Evolutionary conservation across 306 rosid species (phyloP).

Genomic region (Vigna unguiculata): DNA sequence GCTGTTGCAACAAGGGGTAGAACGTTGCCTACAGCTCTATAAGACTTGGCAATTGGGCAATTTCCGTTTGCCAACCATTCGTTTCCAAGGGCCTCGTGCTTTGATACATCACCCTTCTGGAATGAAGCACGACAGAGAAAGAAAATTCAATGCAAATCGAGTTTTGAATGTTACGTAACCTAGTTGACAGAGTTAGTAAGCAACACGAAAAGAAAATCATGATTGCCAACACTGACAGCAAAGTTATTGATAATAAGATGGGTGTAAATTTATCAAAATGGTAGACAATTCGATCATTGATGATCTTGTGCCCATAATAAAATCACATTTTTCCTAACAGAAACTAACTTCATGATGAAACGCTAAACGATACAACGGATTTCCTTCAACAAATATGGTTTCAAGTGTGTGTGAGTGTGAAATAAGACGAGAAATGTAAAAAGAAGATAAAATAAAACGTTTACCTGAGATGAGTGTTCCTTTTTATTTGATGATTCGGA

Average conservation of each 20-base stretch:
- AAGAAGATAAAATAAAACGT: slow-evolving; percentile 1
- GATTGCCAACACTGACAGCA: neutral
- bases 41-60: slow-evolving; percentile 88
- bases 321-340: slow-evolving; percentile 17
- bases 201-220: slow-evolving; percentile 1
- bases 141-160: slow-evolving; percentile 24
- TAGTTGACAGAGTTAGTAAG: neutral
- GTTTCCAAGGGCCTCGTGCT: slow-evolving; percentile 77
- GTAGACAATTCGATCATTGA: slow-evolving; percentile 4
- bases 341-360: slow-evolving; percentile 5
- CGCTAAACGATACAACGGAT: slow-evolving; percentile 14
- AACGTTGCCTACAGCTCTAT: slow-evolving; percentile 73
- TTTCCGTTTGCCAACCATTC: slow-evolving; percentile 82
- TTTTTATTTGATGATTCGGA: slow-evolving; percentile 59
- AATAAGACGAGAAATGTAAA: neutral
- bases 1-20: slow-evolving; percentile 78
- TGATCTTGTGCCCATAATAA: slow-evolving; percentile 7
- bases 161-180: slow-evolving; percentile 10
- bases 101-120: slow-evolving; percentile 66
- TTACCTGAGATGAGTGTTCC: slow-evolving; percentile 65
- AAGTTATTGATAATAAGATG: slow-evolving; percentile 14
- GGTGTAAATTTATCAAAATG: slow-evolving; percentile 20
- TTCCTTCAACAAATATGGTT: slow-evolving; percentile 16
- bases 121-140: slow-evolving; percentile 29
- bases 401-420: neutral